Evolutionary conservation across 179 eudicot genomes (phyloP).

Genomic region (Patellifolia procumbens): DNA sequence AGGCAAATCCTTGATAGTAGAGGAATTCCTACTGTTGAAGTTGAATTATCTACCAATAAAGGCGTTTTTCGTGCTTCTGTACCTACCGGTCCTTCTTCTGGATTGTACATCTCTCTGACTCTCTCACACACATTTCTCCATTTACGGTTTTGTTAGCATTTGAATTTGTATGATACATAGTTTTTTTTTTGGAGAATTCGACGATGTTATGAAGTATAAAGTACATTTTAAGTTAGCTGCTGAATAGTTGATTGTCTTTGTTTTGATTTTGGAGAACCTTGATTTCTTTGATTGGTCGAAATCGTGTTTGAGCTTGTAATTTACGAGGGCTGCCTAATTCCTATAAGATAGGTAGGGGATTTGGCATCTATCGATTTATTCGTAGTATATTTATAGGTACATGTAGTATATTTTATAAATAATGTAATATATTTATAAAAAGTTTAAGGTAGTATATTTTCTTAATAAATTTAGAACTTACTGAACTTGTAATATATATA

Average conservation of each 20-base stretch:
- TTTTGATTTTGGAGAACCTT: neutral
- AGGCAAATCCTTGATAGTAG: constrained; percentile 92
- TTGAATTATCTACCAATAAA: constrained; percentile 79
- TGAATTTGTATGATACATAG: neutral
- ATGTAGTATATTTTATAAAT: too few species aligned
- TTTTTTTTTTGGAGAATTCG: neutral
- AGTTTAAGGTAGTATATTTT: too few species aligned
- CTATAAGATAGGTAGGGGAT: too few species aligned
- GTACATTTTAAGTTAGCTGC: neutral
- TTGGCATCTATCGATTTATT: too few species aligned
- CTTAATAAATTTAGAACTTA: too few species aligned
- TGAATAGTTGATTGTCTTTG: neutral
- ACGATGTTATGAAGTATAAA: neutral
- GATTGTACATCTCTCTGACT: constrained; percentile 55
- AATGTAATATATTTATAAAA: too few species aligned
- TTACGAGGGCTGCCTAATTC: too few species aligned
- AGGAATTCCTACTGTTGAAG: constrained; percentile 96
- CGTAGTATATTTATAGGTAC: too few species aligned
- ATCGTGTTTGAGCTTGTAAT: neutral
- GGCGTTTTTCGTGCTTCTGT: constrained; percentile 86
- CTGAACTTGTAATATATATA: too few species aligned
- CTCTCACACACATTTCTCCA: too few species aligned
- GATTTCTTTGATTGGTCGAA: too few species aligned
- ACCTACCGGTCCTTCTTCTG: constrained; percentile 81
- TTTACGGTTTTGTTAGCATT: neutral